Evolutionary conservation across 2,329 filamentous ascomycete species (phyloP).

Genomic region (Botrytis galanthina): DNA sequence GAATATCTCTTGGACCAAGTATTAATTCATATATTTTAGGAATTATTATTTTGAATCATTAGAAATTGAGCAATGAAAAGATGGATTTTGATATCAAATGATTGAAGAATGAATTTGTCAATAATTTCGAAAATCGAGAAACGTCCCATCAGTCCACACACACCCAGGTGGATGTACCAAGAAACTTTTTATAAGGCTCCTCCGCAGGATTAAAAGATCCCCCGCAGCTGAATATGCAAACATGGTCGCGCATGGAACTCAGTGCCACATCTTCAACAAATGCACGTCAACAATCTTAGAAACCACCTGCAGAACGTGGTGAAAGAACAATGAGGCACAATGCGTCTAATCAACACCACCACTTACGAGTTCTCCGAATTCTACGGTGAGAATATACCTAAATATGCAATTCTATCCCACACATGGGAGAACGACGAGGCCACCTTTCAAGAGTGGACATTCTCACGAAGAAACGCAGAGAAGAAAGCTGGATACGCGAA

Average conservation of each 20-base stretch:
- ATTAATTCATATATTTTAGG: no score
- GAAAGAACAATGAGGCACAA: neutral
- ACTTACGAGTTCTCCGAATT: constrained; percentile 1
- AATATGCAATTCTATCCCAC: constrained; percentile 44
- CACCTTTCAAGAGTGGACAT: constrained; percentile 33
- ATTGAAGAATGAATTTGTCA: no score
- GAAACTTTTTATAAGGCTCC: no score
- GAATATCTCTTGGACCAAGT: no score
- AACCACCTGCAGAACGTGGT: neutral
- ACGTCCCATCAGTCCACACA: no score
- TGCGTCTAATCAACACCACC: neutral
- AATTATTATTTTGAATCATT: no score
- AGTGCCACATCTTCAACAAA: neutral
- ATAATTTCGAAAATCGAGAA: no score
- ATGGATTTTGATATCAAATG: no score
- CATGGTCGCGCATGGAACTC: neutral
- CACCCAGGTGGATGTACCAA: no score
- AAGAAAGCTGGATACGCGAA: constrained; percentile 18
- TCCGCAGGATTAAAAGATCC: no score
- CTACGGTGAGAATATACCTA: neutral
- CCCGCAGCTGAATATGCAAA: neutral
- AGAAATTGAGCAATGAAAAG: no score
- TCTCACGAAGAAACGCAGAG: no score
- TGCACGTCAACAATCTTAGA: neutral
- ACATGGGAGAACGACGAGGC: constrained; percentile 40